Evolutionary conservation across 2,329 filamentous ascomycete species (phyloP).

Genomic region (Cadophora malorum): DNA sequence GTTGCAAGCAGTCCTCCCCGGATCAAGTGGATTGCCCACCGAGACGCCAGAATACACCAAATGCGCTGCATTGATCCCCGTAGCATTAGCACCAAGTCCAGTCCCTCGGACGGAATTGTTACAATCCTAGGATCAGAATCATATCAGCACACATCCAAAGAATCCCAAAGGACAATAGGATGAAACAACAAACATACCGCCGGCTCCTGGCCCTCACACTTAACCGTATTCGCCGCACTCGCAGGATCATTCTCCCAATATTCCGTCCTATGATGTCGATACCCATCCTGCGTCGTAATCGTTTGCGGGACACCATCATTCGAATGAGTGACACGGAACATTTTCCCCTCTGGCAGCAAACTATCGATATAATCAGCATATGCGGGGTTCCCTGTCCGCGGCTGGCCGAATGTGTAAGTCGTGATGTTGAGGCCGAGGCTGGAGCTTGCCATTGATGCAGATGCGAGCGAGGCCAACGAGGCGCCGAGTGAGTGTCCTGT

Average conservation of each 20-base stretch:
- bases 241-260: background rate
- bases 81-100: background rate
- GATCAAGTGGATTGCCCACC: background rate
- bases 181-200: background rate
- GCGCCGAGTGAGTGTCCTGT: background rate
- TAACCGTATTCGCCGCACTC: background rate
- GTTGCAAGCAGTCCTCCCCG: background rate
- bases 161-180: background rate
- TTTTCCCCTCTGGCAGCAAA: background rate
- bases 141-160: background rate
- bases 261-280: background rate
- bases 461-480: background rate
- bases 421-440: background rate
- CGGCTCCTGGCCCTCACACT: background rate
- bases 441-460: background rate
- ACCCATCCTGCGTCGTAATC: background rate
- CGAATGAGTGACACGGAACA: background rate
- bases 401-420: background rate
- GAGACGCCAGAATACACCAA: background rate
- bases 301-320: background rate
- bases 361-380: background rate
- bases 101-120: background rate
- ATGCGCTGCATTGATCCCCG: background rate
- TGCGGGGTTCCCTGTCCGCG: background rate
- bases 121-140: background rate